A percentile compares a stretch with the other conserved stretches of the same genome.
Conservation (phyloP, 768 basidiomycete genomes). For the Suillus subaureus region DNA sequence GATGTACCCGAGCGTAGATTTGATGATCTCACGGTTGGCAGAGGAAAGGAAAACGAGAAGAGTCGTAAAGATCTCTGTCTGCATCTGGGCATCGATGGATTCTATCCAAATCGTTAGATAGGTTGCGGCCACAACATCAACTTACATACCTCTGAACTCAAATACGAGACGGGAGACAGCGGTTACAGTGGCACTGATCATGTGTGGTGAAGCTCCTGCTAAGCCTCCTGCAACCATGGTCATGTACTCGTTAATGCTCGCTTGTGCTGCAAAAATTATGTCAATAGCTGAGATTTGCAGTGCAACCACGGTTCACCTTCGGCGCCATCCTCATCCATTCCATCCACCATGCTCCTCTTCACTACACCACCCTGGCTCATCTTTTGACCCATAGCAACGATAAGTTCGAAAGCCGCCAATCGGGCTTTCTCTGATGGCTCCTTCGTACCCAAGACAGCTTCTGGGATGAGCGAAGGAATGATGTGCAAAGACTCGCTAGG, state of each 20-base stretch:
- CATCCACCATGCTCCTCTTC: slow-evolving; percentile 72
- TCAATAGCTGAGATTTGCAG: slow-evolving; percentile 11
- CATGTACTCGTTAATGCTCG: slow-evolving; percentile 88
- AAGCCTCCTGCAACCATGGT: slow-evolving; percentile 97
- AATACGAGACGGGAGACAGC: slow-evolving; percentile 92
- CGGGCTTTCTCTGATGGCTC: slow-evolving; percentile 95
- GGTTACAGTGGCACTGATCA: slow-evolving; percentile 97
- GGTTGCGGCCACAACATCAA: neutral
- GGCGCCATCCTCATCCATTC: slow-evolving; percentile 74
- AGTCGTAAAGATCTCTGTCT: slow-evolving; percentile 82
- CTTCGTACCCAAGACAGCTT: slow-evolving; percentile 94
- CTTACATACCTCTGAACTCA: slow-evolving; percentile 82
- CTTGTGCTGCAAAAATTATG: slow-evolving; percentile 48
- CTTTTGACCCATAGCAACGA: slow-evolving; percentile 90
- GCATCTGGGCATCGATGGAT: slow-evolving; percentile 67
- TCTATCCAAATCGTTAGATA: slow-evolving; percentile 44
- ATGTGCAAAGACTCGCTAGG: slow-evolving; percentile 76
- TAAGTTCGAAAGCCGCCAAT: slow-evolving; percentile 84
- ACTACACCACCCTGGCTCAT: slow-evolving; percentile 89
- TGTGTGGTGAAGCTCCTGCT: slow-evolving; percentile 91
- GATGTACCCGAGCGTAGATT: slow-evolving; percentile 92
- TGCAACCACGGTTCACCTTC: slow-evolving; percentile 36
- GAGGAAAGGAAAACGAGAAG: slow-evolving; percentile 90
- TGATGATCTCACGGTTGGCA: slow-evolving; percentile 96
- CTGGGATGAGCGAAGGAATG: slow-evolving; percentile 88